Percentiles rank a stretch among this genome's conserved stretches.
phyloP scores from a whole-genome alignment of 306 rosid species.

The Parietaria judaica region DNA sequence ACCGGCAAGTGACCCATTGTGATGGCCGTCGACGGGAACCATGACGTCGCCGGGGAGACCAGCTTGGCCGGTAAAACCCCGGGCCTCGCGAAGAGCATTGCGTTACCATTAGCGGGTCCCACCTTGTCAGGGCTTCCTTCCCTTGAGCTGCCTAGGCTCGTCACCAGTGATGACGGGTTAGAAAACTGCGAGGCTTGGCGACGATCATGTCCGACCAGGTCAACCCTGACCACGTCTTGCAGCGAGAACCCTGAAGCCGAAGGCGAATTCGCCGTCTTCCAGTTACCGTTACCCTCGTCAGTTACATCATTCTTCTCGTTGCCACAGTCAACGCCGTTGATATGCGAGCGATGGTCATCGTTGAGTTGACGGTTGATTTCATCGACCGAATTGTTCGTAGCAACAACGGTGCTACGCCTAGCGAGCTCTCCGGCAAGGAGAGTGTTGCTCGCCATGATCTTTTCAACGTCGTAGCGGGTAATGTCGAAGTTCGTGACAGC shows the following conservation, averaged over 20 bases:
- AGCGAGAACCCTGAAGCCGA: slow-evolving; percentile 45
- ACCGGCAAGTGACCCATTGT: slow-evolving; percentile 71
- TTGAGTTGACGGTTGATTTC: background rate
- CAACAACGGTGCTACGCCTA: slow-evolving; percentile 21
- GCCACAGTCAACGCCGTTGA: slow-evolving; percentile 23
- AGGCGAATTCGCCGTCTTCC: slow-evolving; percentile 19
- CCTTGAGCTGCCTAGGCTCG: slow-evolving; percentile 76
- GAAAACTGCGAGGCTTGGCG: slow-evolving; percentile 51
- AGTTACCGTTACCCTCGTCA: slow-evolving; percentile 3
- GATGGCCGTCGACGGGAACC: slow-evolving; percentile 58
- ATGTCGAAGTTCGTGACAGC: slow-evolving; percentile 93
- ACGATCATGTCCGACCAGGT: slow-evolving; percentile 24
- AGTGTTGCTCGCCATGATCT: slow-evolving; percentile 77
- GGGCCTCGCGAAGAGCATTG: slow-evolving; percentile 45
- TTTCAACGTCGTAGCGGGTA: slow-evolving; percentile 77
- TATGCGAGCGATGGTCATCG: slow-evolving; percentile 7
- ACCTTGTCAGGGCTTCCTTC: slow-evolving; percentile 78
- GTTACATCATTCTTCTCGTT: background rate
- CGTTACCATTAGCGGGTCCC: slow-evolving; percentile 27
- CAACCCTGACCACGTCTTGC: slow-evolving; percentile 54
- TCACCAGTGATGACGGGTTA: slow-evolving; percentile 65
- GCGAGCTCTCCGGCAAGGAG: slow-evolving; percentile 78
- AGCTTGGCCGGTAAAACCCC: slow-evolving; percentile 36
- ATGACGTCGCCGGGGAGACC: slow-evolving; percentile 37
- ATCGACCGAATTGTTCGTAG: background rate